These are phyloP conservation scores for Eleusine coracana DNA, from an alignment of 176 grass and related monocot genomes.

Conservation along the genomic window DNA sequence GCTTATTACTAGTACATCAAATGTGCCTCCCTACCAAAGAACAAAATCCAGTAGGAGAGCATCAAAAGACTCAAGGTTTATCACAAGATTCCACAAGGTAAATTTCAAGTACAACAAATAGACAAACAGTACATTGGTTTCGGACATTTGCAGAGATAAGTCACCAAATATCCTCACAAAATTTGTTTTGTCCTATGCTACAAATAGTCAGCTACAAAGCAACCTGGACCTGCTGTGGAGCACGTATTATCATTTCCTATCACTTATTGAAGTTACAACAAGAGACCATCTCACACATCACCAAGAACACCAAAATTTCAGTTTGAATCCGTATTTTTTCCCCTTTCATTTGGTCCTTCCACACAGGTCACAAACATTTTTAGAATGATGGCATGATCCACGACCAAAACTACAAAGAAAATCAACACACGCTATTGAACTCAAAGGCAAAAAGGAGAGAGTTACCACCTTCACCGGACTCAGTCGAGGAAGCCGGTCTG, in stretches of 20 bases:
- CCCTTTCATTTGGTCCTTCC: background rate
- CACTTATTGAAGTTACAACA: slow-evolving; percentile 8
- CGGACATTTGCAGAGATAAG: slow-evolving; percentile 27
- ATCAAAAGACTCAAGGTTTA: background rate
- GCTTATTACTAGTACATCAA: background rate
- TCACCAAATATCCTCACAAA: slow-evolving; percentile 30
- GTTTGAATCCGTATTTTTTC: background rate
- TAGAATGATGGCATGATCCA: slow-evolving; percentile 6
- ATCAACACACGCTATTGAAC: background rate
- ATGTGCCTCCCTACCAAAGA: background rate
- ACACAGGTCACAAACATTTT: background rate
- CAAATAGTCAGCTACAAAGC: background rate
- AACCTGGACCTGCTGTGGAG: background rate
- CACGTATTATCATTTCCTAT: background rate
- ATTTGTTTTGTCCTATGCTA: background rate
- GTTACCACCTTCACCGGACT: slow-evolving; percentile 25
- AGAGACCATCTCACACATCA: background rate
- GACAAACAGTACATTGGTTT: background rate
- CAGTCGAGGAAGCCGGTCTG: slow-evolving; percentile 49
- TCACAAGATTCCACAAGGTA: slow-evolving; percentile 10
- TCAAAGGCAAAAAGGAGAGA: background rate
- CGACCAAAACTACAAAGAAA: slow-evolving; percentile 11
- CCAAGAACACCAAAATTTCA: slow-evolving; percentile 21
- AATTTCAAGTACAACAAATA: background rate
- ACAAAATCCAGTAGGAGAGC: background rate